Conservation (phyloP, 345 rosid genomes). For the Citrus reticulata region DNA sequence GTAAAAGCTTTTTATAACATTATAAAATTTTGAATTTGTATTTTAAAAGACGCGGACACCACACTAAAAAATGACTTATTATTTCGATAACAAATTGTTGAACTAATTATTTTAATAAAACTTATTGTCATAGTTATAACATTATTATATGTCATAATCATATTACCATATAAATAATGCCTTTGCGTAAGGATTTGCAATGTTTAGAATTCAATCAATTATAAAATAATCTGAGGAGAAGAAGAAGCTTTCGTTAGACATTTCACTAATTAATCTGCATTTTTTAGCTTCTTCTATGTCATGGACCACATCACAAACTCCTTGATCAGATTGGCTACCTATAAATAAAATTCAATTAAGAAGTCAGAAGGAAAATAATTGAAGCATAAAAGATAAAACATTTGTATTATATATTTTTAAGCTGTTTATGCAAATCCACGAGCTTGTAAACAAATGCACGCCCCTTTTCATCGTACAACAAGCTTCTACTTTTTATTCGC, state of each 20-base stretch:
- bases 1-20: no score
- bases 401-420: no score
- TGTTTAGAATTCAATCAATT: neutral
- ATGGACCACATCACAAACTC: neutral
- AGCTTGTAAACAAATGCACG: neutral
- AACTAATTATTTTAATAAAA: no score
- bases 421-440: neutral
- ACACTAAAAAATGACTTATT: accelerated
- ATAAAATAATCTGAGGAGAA: neutral
- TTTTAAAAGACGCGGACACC: no score
- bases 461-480: neutral
- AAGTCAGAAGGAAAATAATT: neutral
- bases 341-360: neutral
- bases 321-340: neutral
- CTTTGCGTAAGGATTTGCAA: neutral
- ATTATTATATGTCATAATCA: no score
- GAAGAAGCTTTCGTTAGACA: neutral
- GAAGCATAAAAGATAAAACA: no score
- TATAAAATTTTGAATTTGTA: accelerated
- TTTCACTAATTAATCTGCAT: neutral
- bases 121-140: neutral
- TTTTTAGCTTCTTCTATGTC: neutral
- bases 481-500: neutral
- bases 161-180: neutral
- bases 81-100: no score